Evolutionary conservation across 495 filamentous ascomycete genomes (phyloP), one percentile per base, ranked within the genome.

Genomic region (Physcia stellaris): DNA sequence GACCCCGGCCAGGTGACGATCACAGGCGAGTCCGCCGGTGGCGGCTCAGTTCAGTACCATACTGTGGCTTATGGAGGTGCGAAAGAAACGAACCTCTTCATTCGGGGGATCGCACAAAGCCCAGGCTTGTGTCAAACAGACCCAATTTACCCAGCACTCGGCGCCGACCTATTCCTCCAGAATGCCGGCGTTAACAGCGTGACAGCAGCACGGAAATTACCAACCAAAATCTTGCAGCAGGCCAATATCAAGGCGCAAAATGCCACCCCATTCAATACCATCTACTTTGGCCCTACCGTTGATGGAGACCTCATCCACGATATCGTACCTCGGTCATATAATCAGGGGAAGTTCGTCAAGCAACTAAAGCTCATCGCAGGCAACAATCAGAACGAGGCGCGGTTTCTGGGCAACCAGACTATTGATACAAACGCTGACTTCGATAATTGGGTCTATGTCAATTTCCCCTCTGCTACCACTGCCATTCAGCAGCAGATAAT

Each of bases 1-100:
- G 59, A 79, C 41, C 55, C 59, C 1, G 32, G 44, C 3, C 50
- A 59, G 27, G 67, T 79, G 16, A 76, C 70, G n/a, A 58, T 73
- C 9, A 57, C 58, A 27, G 75, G 75, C 21, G 42, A 50, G 15
- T 43, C 45, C 12, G 46, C 48, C 10, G 53, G 54, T 19, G 52
- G 50, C 3, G 45, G 50, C 22, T 59, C 52, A 12, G 56, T 59
- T 37, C 48, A 56, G 40, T 50, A 58, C 26, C 56, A 56, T 21
- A 39, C 54, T 20, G 47, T 52, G 11, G 43, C 39, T 1, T 34
- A 53, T 24, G 27, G 32, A 3, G 62, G 62, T 1, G 4, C 6
- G 20, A 48, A 50, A 12, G 50, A 57, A 5, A 49, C 64, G 33
- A 63, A 61, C 1, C 48, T 63, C 3, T 67, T 68, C 46, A 49